These are phyloP conservation scores for Puccinellia tenuiflora DNA, from an alignment of 176 grass and related monocot genomes.

Conservation along the genomic window DNA sequence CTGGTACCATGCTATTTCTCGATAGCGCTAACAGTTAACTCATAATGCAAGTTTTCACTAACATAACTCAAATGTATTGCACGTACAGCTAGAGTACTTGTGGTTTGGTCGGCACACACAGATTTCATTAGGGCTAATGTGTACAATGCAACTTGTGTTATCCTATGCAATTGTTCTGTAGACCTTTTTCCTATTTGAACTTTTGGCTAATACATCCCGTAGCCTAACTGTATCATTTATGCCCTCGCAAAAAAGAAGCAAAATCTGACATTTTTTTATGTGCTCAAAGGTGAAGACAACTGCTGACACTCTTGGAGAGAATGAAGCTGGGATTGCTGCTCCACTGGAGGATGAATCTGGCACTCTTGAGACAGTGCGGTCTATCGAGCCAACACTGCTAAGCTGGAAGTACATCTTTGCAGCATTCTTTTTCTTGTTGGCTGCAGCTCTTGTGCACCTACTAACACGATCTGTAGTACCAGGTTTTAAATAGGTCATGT, in stretches of 20 bases:
- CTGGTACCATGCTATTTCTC: not conserved
- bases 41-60: not conserved
- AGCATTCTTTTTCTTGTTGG: slow-evolving; percentile 36
- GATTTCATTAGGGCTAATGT: not conserved
- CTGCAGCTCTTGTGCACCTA: slow-evolving; percentile 28
- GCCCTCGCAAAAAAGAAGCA: not conserved
- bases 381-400: slow-evolving; percentile 36
- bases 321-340: slow-evolving; percentile 28
- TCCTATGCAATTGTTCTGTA: not conserved
- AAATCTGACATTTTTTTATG: not conserved
- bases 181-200: not conserved
- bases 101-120: not conserved
- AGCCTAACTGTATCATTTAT: not conserved
- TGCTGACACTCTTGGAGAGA: not conserved
- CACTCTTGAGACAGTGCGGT: slow-evolving; percentile 29
- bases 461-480: not conserved
- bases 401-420: slow-evolving; percentile 47
- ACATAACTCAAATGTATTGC: not conserved
- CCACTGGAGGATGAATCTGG: slow-evolving; percentile 30
- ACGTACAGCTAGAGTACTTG: not conserved
- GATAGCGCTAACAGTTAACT: not conserved
- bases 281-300: slow-evolving; percentile 29
- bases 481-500: not conserved
- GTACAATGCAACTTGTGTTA: not conserved
- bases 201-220: not conserved